These are phyloP conservation scores for Nepenthes alata DNA, from an alignment of 179 eudicot species.

Conservation along the genomic window DNA sequence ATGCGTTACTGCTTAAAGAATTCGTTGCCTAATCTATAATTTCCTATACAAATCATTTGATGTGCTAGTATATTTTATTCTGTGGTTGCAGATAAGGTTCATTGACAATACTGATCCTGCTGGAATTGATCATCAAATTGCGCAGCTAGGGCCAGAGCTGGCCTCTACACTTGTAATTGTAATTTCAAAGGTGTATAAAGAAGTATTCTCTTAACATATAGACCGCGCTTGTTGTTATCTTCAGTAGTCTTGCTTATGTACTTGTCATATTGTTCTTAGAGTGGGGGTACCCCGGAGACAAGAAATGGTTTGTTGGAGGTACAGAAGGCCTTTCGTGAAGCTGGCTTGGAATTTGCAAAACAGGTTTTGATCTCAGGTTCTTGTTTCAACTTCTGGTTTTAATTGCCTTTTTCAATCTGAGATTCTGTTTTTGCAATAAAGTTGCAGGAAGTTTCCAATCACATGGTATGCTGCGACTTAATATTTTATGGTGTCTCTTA, in stretches of 20 bases:
- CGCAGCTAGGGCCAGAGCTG: constrained; percentile 85
- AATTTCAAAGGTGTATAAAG: constrained; percentile 67
- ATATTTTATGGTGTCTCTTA: too few relatives aligned
- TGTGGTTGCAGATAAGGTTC: constrained; percentile 65
- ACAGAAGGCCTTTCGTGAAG: constrained; percentile 96
- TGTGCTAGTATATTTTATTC: constrained; percentile 6
- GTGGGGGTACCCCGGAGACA: constrained; percentile 99
- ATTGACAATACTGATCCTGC: constrained; percentile 98
- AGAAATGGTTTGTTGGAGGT: constrained; percentile 97
- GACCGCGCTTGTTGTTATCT: background rate
- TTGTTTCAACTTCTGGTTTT: constrained; percentile 16
- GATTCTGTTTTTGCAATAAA: too few relatives aligned
- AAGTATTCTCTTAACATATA: background rate
- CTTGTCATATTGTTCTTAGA: constrained; percentile 26
- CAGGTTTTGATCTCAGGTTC: constrained; percentile 89
- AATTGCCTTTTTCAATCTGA: too few relatives aligned
- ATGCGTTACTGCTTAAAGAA: background rate
- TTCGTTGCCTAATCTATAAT: too few relatives aligned
- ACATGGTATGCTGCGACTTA: too few relatives aligned
- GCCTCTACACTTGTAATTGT: constrained; percentile 91
- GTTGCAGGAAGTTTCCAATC: too few relatives aligned
- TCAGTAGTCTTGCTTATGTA: background rate
- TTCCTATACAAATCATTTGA: background rate
- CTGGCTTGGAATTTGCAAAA: constrained; percentile 83
- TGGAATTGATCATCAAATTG: constrained; percentile 98